These are phyloP conservation scores for Pichia nakasei DNA, from an alignment of 805 yeast genomes.

Conservation along the genomic window DNA sequence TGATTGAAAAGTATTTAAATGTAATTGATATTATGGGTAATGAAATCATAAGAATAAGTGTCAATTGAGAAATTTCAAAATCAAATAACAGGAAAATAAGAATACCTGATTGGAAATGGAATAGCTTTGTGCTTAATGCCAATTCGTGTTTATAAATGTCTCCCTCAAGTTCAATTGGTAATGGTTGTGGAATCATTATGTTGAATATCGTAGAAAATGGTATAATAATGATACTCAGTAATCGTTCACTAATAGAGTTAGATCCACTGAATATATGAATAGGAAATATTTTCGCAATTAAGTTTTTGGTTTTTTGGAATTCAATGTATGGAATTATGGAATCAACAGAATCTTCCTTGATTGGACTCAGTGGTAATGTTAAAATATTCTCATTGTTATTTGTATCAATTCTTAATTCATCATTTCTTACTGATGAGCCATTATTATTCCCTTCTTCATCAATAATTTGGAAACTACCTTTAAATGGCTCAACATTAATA, in stretches of 20 bases:
- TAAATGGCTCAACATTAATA: not conserved
- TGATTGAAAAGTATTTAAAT: not conserved
- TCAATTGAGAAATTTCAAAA: not conserved
- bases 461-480: too few species aligned
- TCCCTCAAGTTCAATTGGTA: conserved; percentile 8
- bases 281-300: conserved; percentile 10
- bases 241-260: conserved; percentile 17
- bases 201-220: conserved; percentile 22
- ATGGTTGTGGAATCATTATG: conserved; percentile 22
- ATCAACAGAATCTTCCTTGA: not conserved
- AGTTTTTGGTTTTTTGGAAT: conserved; percentile 4
- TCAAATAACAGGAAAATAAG: conserved; percentile 8
- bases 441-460: too few species aligned
- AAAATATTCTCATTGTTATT: too few species aligned
- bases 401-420: too few species aligned
- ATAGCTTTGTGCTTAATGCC: conserved; percentile 17
- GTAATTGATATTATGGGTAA: not conserved
- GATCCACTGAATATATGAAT: conserved; percentile 6
- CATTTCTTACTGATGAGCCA: too few species aligned
- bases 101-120: conserved; percentile 23
- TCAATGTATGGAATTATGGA: conserved; percentile 7
- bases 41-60: not conserved
- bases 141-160: conserved; percentile 15
- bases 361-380: not conserved
- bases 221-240: conserved; percentile 15